phyloP scores from a whole-genome alignment of 331 rosid species.

The Ulmus americana region DNA sequence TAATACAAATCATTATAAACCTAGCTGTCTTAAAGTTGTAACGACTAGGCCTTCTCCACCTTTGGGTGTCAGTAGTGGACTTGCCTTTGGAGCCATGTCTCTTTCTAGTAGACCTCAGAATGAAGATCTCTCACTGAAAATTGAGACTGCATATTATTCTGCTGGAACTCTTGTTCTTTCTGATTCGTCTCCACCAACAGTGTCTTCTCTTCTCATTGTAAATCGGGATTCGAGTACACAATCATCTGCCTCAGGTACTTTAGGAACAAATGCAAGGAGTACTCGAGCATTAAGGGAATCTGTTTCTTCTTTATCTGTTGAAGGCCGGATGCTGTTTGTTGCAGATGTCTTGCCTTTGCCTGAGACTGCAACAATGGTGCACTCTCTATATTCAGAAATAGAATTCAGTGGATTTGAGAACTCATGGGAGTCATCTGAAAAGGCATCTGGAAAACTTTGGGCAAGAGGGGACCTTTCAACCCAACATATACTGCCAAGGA shows the following conservation, averaged over 20 bases:
- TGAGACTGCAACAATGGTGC: slow-evolving; percentile 63
- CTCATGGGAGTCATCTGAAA: slow-evolving; percentile 60
- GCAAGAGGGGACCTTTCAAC: slow-evolving; percentile 93
- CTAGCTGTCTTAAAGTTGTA: slow-evolving; percentile 84
- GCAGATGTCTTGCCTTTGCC: slow-evolving; percentile 85
- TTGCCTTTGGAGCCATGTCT: slow-evolving; percentile 77
- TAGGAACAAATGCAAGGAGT: slow-evolving; percentile 59
- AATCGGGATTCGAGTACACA: slow-evolving; percentile 70
- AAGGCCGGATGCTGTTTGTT: slow-evolving; percentile 90
- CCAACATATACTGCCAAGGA: slow-evolving; percentile 90
- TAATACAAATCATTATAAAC: slow-evolving; percentile 56
- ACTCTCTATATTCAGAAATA: slow-evolving; percentile 79
- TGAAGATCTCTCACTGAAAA: slow-evolving; percentile 82
- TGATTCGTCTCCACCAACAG: slow-evolving; percentile 82
- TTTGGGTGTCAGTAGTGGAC: slow-evolving; percentile 81
- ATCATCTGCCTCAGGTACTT: slow-evolving; percentile 48
- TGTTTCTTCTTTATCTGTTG: slow-evolving; percentile 80
- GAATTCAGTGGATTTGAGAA: slow-evolving; percentile 71
- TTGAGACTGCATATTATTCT: slow-evolving; percentile 85
- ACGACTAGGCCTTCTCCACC: slow-evolving; percentile 98
- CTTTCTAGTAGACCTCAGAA: slow-evolving; percentile 76
- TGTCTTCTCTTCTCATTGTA: slow-evolving; percentile 81
- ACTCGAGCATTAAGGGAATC: slow-evolving; percentile 82
- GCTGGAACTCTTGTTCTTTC: slow-evolving; percentile 87
- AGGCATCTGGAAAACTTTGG: slow-evolving; percentile 78